Conservation (phyloP, 306 rosid species). For the Hippophae gyantsensis region DNA sequence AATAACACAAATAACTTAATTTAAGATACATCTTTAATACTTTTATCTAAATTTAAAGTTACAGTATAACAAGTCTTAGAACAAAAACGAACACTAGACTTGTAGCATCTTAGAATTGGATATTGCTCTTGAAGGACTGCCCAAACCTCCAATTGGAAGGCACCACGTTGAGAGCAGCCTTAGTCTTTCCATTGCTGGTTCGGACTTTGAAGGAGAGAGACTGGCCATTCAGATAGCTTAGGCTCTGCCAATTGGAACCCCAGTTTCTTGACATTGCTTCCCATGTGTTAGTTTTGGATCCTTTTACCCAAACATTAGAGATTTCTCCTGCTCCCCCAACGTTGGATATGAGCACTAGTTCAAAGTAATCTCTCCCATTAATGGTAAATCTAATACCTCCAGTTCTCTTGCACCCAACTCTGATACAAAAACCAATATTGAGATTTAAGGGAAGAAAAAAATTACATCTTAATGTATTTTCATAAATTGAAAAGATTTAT, state of each 20-base stretch:
- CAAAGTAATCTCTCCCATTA: conserved; percentile 37
- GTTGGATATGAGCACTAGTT: conserved; percentile 45
- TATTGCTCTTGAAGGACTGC: conserved; percentile 36
- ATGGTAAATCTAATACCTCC: conserved; percentile 49
- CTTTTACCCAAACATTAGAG: conserved; percentile 43
- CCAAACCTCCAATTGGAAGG: conserved; percentile 47
- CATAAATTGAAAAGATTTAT: too few species aligned
- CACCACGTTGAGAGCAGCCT: conserved; percentile 28
- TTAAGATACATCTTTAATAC: too few species aligned
- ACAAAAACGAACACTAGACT: not conserved
- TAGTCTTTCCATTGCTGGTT: conserved; percentile 27
- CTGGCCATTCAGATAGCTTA: conserved; percentile 41
- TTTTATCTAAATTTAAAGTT: too few species aligned
- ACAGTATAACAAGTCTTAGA: too few species aligned
- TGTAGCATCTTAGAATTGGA: conserved; percentile 6
- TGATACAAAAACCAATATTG: conserved; percentile 1
- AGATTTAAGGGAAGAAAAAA: too few species aligned
- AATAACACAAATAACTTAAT: too few species aligned
- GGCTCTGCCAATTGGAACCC: conserved; percentile 54
- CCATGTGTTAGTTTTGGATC: conserved; percentile 39
- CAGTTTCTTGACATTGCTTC: conserved; percentile 48
- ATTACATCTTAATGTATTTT: too few species aligned
- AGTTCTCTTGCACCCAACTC: conserved; percentile 38
- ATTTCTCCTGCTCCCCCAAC: conserved; percentile 45
- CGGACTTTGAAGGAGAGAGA: conserved; percentile 46